Base-by-base conservation (phyloP, 2,329 filamentous ascomycete species). In the Fusarium sambucinum region DNA sequence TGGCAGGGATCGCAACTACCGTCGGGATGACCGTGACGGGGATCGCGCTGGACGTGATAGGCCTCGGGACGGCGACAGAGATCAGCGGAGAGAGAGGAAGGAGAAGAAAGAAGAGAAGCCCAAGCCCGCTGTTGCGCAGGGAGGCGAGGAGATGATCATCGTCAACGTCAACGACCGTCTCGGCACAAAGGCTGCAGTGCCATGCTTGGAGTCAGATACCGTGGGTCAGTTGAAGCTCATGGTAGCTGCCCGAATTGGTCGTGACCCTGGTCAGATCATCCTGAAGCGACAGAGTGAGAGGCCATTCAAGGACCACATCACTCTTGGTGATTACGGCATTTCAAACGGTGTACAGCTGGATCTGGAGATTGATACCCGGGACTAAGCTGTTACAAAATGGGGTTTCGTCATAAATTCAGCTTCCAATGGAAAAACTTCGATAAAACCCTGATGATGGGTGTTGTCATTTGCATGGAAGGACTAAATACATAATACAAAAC, bases 91-190 rank as follows among this genome's bases (percentile, higher is more conserved):
- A 17, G 58, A 61, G 74, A 75, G 74, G 50, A 76, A 74, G 35
- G 71, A 76, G 52, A 77, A 73, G 47, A 71, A 76, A 51, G 77
- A 83, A 38, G 71, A 75, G 55, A 78, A 82, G 51, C 80, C 80
- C 55, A 81, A 69, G 59, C 75, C 68, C 23, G 72, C 70, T 30
- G 64, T 79, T 77, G 48, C 61, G 3, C 69, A 68, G 12, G 38
- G 80, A 6, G 78, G 84, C 8, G 91, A 96, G 76, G 90, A 93
- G 58, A 96, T 97, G 91, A 97, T 98, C 71, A 88, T 97, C 52
- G 94, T 98, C 19, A 89, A 95, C 74, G 89, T 98, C 76, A 98
- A 98, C 78, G 95, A 98, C 79, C 88, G 95, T n/a, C 83, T 98
- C 35, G 95, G 95, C 14, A 97, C 95, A n/a, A 97, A 97, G 76